Evolutionary conservation across 208 protist genomes (phyloP), one percentile per base, ranked within the genome.

Genomic region (Angomonas ambiguus): DNA sequence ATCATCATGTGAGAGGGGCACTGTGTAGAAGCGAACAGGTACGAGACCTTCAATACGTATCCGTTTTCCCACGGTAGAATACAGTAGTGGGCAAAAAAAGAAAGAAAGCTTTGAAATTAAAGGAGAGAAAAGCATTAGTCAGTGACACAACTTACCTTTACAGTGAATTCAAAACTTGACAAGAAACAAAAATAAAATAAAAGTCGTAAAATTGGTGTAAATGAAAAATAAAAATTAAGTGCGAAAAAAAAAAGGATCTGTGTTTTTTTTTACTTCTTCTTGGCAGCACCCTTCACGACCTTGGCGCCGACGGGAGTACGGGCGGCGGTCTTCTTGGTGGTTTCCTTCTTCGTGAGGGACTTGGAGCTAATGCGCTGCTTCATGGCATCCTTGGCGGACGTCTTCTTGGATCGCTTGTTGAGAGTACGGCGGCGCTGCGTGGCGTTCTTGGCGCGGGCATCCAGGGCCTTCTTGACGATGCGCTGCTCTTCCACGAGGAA

Each of bases 401-500:
- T 64, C 72, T 85, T 82, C 66, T 74, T 73, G 83, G 90, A 88
- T 69, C 74, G 72, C 78, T 86, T 90, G 79, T 80, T 79, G 65
- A 62, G 67, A 49, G 74, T 75, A 69, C 87, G 87, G 74, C 85
- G 85, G 74, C 78, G 86, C 48, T 75, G 72, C 62, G 61, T 72
- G 76, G 85, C 81, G 78, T 72, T 65, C 79, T 88, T 88, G 56
- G 74, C 74, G 74, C 89, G 80, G 48, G 85, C 83, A 65, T 76
- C 79, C 49, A 93, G 79, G 35, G 82, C 87, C 51, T 86, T 71
- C 96, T 99, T 99, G 57, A 99, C 97, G 72, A 99, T 97, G 88
- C 98, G 98, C 87, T 99, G 97, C 88, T 99, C 98, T 93, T 99
- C 98, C 55, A 99, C 91, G 64, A 99, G 94, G 96, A 99, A 99